These are phyloP conservation scores for Hanseniaspora occidentalis DNA, from an alignment of 805 yeast genomes.

Conservation along the genomic window DNA sequence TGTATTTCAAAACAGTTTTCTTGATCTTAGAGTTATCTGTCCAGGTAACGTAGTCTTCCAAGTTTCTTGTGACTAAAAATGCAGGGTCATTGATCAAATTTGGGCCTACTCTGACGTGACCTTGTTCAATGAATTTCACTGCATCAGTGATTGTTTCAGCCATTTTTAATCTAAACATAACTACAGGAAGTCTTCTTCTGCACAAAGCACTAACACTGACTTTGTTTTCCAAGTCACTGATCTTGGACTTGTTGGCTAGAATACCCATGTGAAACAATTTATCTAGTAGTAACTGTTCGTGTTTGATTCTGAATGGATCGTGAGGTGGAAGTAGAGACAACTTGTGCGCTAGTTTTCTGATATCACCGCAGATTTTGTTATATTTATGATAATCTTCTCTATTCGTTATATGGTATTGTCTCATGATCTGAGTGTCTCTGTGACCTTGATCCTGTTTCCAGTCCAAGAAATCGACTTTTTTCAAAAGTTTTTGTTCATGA, in stretches of 20 bases:
- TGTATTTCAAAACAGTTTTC: constrained; percentile 75
- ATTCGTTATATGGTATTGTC: constrained; percentile 84
- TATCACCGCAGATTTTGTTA: constrained; percentile 84
- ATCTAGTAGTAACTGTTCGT: constrained; percentile 78
- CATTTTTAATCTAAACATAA: constrained; percentile 91
- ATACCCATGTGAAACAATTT: constrained; percentile 85
- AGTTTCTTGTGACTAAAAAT: constrained; percentile 75
- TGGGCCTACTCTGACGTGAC: constrained; percentile 96
- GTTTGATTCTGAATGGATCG: constrained; percentile 79
- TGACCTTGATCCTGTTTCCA: constrained; percentile 97
- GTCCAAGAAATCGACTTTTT: constrained; percentile 91
- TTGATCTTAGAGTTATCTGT: constrained; percentile 92
- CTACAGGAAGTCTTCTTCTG: constrained; percentile 84
- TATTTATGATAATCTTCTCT: constrained; percentile 94
- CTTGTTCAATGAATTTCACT: constrained; percentile 85
- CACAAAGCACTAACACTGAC: constrained; percentile 87
- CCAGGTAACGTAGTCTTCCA: constrained; percentile 98
- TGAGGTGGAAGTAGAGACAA: constrained; percentile 74
- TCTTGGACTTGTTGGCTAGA: constrained; percentile 75
- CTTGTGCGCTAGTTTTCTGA: constrained; percentile 77
- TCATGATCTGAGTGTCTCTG: constrained; percentile 93
- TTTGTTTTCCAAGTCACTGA: constrained; percentile 84
- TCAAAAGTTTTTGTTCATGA: constrained; percentile 89
- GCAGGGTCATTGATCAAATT: constrained; percentile 94
- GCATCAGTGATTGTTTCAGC: constrained; percentile 84